Base-by-base conservation (phyloP, 2,329 filamentous ascomycete genomes). In the Alternaria brassicae region DNA sequence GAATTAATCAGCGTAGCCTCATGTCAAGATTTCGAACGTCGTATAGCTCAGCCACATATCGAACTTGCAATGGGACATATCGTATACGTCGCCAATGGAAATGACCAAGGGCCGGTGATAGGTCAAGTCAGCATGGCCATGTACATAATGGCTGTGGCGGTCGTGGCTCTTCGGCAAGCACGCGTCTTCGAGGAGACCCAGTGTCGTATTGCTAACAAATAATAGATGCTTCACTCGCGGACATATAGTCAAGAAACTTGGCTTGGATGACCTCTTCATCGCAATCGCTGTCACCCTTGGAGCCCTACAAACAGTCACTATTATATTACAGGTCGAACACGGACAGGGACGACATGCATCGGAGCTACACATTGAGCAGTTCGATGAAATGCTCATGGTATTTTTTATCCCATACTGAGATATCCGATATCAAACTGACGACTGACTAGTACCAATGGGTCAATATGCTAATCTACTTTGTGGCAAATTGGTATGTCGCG, bases 181-280 rank as follows among this genome's bases (percentile, higher is more conserved):
- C 3, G 21, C 10, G 6, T 10, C 25, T 6, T 40, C 6, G 10
- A 36, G 5, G 6, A 17, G 7, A 30, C 13, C 39, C 34, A 30
- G 55, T 27, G 27, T 19, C n/a, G 13, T 10, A 23, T 30, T 58
- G 47, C 53, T 67, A 37, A 65, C 25, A 2, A 3, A 23, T 25
- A 0, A 8, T 39, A 73, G 72, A 15, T 72, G 71, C 37, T 61
- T 68, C 40, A 71, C 71, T 9, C 66, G 71, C 28, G 66, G 61
- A 13, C 69, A 56, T 21, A 63, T 74, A 8, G 69, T 72, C 2
- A 67, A 65, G 36, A 72, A 64, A 30, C 72, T 69, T 28, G 71
- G 71, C 15, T 41, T 70, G 0, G 70, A 74, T 37, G 72, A 73
- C 21, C 53, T 68, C 13, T 68, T 74, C 52, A 72, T 73, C 34